Conservation (phyloP, 352 stramenopile species). For the Globisporangium iwayamae region DNA sequence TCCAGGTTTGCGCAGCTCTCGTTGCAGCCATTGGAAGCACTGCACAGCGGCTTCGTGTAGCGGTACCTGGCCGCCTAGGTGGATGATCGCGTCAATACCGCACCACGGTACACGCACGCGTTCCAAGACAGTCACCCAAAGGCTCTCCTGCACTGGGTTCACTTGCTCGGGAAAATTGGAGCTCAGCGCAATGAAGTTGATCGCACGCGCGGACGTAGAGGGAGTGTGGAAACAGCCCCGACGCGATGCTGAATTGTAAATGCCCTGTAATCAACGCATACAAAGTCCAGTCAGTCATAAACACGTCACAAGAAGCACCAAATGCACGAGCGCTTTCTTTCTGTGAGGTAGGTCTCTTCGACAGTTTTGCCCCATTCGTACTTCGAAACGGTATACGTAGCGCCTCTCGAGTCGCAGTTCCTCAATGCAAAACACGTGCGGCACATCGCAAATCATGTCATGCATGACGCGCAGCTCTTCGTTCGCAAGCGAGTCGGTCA, state of each 20-base stretch:
- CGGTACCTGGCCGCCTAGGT: constrained; percentile 70
- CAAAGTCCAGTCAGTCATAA: background rate
- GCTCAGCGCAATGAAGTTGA: constrained; percentile 64
- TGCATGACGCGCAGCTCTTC: constrained; percentile 34
- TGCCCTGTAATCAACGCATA: constrained; percentile 26
- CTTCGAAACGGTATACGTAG: constrained; percentile 71
- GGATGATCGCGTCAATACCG: constrained; percentile 64
- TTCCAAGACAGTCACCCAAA: constrained; percentile 51
- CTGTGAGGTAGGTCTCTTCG: background rate
- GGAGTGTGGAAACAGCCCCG: constrained; percentile 68
- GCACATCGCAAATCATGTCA: constrained; percentile 28
- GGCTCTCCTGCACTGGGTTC: constrained; percentile 46
- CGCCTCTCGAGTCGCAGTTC: constrained; percentile 45
- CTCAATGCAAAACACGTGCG: constrained; percentile 44
- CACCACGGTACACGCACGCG: constrained; percentile 57
- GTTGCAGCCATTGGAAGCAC: constrained; percentile 51
- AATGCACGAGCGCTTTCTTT: background rate
- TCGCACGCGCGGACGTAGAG: constrained; percentile 8
- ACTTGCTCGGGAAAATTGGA: constrained; percentile 68
- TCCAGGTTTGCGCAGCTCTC: constrained; percentile 24
- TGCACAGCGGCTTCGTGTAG: constrained; percentile 66
- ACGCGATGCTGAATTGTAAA: constrained; percentile 45
- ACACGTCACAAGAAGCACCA: background rate
- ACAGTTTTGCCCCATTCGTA: constrained; percentile 9
- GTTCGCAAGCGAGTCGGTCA: constrained; percentile 62